These are phyloP conservation scores for Sphaerulina vaccinii DNA, from an alignment of 2,329 filamentous ascomycete species.

Conservation along the genomic window DNA sequence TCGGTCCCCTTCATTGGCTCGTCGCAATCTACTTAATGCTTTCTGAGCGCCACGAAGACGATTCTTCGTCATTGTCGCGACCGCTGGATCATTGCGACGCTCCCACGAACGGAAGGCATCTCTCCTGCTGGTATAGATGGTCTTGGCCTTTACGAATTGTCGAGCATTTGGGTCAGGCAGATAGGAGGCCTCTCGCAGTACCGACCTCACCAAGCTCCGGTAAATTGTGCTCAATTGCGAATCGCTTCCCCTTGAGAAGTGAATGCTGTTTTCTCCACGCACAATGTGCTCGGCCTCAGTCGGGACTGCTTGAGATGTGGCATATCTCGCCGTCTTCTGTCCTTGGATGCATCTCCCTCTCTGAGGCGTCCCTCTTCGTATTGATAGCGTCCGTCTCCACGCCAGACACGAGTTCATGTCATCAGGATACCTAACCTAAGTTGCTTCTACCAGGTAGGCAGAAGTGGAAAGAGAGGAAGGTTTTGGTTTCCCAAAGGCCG, in stretches of 20 bases:
- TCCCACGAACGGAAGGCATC: slow-evolving; percentile 23
- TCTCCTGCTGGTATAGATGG: slow-evolving; percentile 47
- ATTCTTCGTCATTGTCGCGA: slow-evolving; percentile 15
- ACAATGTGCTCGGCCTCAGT: background rate
- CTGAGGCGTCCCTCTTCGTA: no score
- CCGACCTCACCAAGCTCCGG: slow-evolving; percentile 53
- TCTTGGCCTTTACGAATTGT: slow-evolving; percentile 50
- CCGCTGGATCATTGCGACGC: slow-evolving; percentile 19
- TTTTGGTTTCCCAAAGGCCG: no score
- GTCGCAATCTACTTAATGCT: slow-evolving; percentile 45
- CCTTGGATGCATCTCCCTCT: no score
- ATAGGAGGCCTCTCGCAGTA: slow-evolving; percentile 60
- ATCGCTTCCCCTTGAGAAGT: slow-evolving; percentile 8
- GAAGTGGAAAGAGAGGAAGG: no score
- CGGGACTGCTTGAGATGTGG: background rate
- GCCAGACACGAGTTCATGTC: slow-evolving; percentile 3
- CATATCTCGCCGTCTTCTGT: no score
- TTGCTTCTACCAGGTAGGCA: no score
- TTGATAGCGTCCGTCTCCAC: background rate
- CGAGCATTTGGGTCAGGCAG: slow-evolving; percentile 59
- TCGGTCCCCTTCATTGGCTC: slow-evolving; percentile 58
- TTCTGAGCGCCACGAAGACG: slow-evolving; percentile 41
- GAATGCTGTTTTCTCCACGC: slow-evolving; percentile 1
- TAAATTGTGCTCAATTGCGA: slow-evolving; percentile 25
- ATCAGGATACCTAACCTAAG: background rate